Conservation (phyloP, 1,284 basidiomycete genomes). For the Coriolopsis trogii region DNA sequence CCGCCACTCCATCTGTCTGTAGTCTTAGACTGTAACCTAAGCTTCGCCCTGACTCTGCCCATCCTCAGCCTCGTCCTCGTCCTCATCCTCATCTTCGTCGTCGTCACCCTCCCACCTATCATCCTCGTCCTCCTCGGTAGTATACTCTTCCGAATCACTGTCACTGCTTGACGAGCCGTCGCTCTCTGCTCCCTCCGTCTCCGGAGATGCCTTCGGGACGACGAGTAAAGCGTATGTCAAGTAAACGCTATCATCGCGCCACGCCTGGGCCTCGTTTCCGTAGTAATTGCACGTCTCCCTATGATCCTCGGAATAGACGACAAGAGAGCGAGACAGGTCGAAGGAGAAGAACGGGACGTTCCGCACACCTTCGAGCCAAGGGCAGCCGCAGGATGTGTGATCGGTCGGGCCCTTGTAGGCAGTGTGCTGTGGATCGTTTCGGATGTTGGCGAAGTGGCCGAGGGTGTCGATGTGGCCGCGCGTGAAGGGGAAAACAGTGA, state of each 20-base stretch:
- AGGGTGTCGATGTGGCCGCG: slow-evolving; percentile 28
- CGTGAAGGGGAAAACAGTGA: slow-evolving; percentile 31
- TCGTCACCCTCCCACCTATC: too few species aligned
- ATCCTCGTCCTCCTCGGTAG: too few species aligned
- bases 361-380: slow-evolving; percentile 19
- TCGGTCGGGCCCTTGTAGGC: too few species aligned
- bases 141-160: too few species aligned
- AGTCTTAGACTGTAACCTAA: too few species aligned
- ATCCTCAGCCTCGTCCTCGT: too few species aligned
- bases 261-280: slow-evolving; percentile 33
- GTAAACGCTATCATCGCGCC: slow-evolving; percentile 33
- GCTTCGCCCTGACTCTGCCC: too few species aligned
- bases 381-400: not conserved
- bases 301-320: slow-evolving; percentile 17
- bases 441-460: slow-evolving; percentile 15
- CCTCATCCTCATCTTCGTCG: too few species aligned
- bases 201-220: slow-evolving; percentile 2
- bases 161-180: too few species aligned
- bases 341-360: slow-evolving; percentile 31
- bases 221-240: slow-evolving; percentile 33
- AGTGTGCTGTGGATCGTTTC: too few species aligned
- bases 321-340: slow-evolving; percentile 16
- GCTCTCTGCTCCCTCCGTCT: too few species aligned
- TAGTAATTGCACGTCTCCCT: slow-evolving; percentile 23
- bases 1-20: too few species aligned